Percentiles rank a stretch among this genome's conserved stretches.
Evolutionary conservation across 2,329 filamentous ascomycete species (phyloP).

Genomic region (Polychaeton citri): DNA sequence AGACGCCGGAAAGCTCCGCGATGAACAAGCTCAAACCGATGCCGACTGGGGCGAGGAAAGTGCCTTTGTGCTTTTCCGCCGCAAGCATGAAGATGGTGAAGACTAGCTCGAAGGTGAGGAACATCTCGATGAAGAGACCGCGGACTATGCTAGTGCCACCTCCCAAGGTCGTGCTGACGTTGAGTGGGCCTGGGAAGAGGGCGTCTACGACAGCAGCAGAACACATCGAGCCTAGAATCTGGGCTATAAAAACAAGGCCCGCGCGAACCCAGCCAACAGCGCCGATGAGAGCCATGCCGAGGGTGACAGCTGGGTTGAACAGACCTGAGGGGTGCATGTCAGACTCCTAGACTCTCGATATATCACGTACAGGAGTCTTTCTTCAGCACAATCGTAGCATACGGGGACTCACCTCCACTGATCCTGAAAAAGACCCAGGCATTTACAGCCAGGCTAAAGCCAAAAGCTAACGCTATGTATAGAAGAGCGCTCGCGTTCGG

Average conservation of each 20-base stretch:
- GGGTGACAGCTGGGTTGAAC: constrained; percentile 29
- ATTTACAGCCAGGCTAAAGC: constrained; percentile 31
- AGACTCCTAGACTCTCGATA: background rate
- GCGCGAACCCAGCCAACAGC: constrained; percentile 33
- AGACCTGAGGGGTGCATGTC: constrained; percentile 15
- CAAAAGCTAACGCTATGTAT: constrained; percentile 28
- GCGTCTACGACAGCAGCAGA: constrained; percentile 31
- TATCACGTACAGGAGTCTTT: background rate
- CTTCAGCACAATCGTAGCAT: background rate
- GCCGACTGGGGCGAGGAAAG: constrained; percentile 26
- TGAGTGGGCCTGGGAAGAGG: constrained; percentile 32
- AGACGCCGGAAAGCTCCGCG: constrained; percentile 32
- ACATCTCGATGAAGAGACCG: constrained; percentile 24
- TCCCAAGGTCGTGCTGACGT: constrained; percentile 32
- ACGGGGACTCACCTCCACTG: constrained; percentile 20
- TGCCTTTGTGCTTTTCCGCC: constrained; percentile 29
- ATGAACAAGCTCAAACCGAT: constrained; percentile 32
- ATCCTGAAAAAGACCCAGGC: constrained; percentile 34
- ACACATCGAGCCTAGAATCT: constrained; percentile 32
- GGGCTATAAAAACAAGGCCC: constrained; percentile 29
- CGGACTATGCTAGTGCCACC: constrained; percentile 28
- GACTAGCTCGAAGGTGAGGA: constrained; percentile 35
- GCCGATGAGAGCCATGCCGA: constrained; percentile 35
- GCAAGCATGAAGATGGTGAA: constrained; percentile 36
- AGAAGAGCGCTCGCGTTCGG: constrained; percentile 23